Evolutionary conservation across 805 yeast species (phyloP).

Genomic region (Wickerhamiella slavikovae): DNA sequence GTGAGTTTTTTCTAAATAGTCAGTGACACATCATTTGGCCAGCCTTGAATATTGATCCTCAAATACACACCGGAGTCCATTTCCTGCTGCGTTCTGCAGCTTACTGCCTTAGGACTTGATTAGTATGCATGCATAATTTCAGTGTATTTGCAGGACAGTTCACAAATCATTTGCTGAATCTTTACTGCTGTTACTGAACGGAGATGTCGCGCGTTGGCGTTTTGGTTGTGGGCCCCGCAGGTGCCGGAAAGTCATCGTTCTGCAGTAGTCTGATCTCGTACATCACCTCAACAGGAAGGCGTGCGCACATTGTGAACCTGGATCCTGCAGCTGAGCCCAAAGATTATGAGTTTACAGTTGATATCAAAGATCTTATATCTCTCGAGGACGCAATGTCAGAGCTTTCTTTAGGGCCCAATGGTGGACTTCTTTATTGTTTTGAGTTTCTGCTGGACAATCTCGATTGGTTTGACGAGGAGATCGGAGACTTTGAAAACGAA

Average conservation of each 20-base stretch:
- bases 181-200: too few relatives aligned
- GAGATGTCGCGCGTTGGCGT: constrained; percentile 97
- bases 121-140: too few relatives aligned
- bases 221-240: constrained; percentile 90
- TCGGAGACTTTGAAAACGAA: constrained; percentile 90
- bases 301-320: constrained; percentile 84
- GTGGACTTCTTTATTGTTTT: constrained; percentile 82
- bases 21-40: too few relatives aligned
- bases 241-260: constrained; percentile 88
- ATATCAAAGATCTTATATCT: constrained; percentile 76
- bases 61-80: too few relatives aligned
- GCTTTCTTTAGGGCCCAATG: constrained; percentile 82
- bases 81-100: too few relatives aligned
- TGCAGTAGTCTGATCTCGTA: constrained; percentile 73
- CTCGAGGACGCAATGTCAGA: constrained; percentile 93
- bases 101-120: too few relatives aligned
- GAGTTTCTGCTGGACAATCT: constrained; percentile 70
- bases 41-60: too few relatives aligned
- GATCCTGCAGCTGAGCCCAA: constrained; percentile 96
- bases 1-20: too few relatives aligned
- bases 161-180: too few relatives aligned
- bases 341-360: constrained; percentile 80
- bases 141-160: too few relatives aligned
- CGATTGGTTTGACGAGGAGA: constrained; percentile 95
- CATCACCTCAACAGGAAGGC: constrained; percentile 75